phyloP scores from a whole-genome alignment of 768 basidiomycete species.

The Scleroderma bovista region DNA sequence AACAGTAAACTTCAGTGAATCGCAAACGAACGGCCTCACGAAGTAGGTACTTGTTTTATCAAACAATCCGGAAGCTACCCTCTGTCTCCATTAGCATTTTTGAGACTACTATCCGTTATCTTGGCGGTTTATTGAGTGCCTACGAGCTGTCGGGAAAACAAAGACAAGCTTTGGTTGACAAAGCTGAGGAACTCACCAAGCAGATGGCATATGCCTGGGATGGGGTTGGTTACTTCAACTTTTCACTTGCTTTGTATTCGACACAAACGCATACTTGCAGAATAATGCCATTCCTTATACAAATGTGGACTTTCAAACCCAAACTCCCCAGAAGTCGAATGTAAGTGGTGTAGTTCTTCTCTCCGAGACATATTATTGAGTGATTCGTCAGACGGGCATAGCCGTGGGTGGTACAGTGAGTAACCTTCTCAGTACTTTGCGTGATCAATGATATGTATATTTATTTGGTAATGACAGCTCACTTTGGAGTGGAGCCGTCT shows the following conservation, averaged over 20 bases:
- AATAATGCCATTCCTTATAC: slow-evolving; percentile 34
- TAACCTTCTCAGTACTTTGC: neutral
- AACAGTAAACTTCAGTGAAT: slow-evolving; percentile 46
- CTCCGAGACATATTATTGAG: neutral
- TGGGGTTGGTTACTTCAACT: slow-evolving; percentile 34
- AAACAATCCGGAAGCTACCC: neutral
- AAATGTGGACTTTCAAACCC: slow-evolving; percentile 33
- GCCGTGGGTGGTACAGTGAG: slow-evolving; percentile 42
- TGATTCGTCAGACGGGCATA: slow-evolving; percentile 40
- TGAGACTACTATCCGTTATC: slow-evolving; percentile 71
- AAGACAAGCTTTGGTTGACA: slow-evolving; percentile 46
- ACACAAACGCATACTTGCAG: slow-evolving; percentile 13
- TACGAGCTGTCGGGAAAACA: slow-evolving; percentile 60
- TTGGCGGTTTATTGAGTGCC: slow-evolving; percentile 62
- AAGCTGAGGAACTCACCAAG: slow-evolving; percentile 59
- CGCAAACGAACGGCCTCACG: slow-evolving; percentile 40
- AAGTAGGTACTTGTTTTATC: slow-evolving; percentile 27
- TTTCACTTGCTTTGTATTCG: neutral
- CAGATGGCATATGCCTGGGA: slow-evolving; percentile 60
- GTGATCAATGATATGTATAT: neutral
- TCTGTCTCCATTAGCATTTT: slow-evolving; percentile 36
- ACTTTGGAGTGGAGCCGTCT: slow-evolving; percentile 54
- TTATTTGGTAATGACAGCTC: slow-evolving; percentile 31
- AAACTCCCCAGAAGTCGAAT: slow-evolving; percentile 17
- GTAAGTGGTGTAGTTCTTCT: neutral